These are phyloP conservation scores for Trametes hirsuta DNA, from an alignment of 1,284 basidiomycete genomes.

Conservation along the genomic window DNA sequence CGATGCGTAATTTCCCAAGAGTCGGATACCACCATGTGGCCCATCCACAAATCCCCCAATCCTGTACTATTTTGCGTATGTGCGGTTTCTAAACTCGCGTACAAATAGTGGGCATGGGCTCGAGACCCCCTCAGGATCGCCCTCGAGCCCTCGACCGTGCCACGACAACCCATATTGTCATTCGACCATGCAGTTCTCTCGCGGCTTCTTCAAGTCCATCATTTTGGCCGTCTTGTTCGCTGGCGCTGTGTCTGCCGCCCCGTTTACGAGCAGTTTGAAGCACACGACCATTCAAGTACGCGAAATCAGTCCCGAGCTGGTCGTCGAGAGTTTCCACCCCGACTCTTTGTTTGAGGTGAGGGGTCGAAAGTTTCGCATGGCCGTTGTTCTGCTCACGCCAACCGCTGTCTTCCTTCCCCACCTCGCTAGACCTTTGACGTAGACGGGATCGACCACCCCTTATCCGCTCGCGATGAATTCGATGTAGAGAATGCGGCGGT, in stretches of 20 bases:
- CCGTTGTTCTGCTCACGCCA: background rate
- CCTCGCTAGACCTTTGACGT: slow-evolving; percentile 43
- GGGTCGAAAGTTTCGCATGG: no score
- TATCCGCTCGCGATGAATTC: slow-evolving; percentile 33
- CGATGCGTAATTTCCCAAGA: no score
- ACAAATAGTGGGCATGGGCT: no score
- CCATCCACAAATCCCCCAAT: no score
- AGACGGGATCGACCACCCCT: slow-evolving; percentile 38
- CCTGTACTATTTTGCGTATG: no score
- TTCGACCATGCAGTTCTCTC: slow-evolving; percentile 15
- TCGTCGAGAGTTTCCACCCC: slow-evolving; percentile 47
- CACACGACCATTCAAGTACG: slow-evolving; percentile 45
- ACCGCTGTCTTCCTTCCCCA: background rate
- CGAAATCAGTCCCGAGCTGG: slow-evolving; percentile 37
- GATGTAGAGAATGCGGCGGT: slow-evolving; percentile 33
- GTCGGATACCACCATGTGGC: no score
- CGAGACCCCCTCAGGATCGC: no score
- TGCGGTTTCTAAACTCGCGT: no score
- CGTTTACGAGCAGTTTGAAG: slow-evolving; percentile 39
- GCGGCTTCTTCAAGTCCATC: slow-evolving; percentile 24
- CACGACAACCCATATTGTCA: no score
- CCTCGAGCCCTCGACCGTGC: no score
- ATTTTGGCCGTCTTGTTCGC: slow-evolving; percentile 32
- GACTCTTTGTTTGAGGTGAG: slow-evolving; percentile 46
- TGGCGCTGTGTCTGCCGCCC: slow-evolving; percentile 34